Conservation (phyloP, 192 early-diverging fungal genomes). For the Phycomyces blakesleeanus region DNA sequence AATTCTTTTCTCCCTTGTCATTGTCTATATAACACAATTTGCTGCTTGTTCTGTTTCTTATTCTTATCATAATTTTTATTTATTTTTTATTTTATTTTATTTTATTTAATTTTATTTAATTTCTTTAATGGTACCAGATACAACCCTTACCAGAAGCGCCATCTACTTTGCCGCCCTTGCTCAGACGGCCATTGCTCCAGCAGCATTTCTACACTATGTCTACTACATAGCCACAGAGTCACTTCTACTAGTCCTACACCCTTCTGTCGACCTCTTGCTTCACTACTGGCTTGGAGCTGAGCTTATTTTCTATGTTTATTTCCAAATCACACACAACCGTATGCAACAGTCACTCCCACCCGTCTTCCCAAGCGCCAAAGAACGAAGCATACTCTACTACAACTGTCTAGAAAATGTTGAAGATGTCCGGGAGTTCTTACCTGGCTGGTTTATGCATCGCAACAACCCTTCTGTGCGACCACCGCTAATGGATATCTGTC, state of each 20-base stretch:
- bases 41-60: neutral
- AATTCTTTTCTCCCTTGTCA: neutral
- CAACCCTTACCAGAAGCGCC: slow-evolving; percentile 7
- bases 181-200: slow-evolving; percentile 25
- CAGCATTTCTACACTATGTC: slow-evolving; percentile 26
- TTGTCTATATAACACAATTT: neutral
- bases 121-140: slow-evolving; percentile 18
- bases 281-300: slow-evolving; percentile 34
- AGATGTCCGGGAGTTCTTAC: slow-evolving; percentile 16
- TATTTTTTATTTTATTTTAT: neutral
- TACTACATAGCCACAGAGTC: slow-evolving; percentile 18
- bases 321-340: slow-evolving; percentile 26
- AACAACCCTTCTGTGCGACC: slow-evolving; percentile 4
- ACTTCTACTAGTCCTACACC: neutral
- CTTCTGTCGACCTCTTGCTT: slow-evolving; percentile 12
- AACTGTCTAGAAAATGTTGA: slow-evolving; percentile 20
- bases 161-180: slow-evolving; percentile 16
- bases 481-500: slow-evolving; percentile 11
- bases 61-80: neutral
- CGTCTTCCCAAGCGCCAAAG: slow-evolving; percentile 5
- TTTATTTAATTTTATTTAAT: neutral
- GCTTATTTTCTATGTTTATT: slow-evolving; percentile 28
- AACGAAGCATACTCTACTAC: slow-evolving; percentile 11
- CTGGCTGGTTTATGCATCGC: slow-evolving; percentile 18
- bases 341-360: slow-evolving; percentile 19